Evolutionary conservation across 78 protist genomes (phyloP).

Genomic region (Speleostelium caveatum): DNA sequence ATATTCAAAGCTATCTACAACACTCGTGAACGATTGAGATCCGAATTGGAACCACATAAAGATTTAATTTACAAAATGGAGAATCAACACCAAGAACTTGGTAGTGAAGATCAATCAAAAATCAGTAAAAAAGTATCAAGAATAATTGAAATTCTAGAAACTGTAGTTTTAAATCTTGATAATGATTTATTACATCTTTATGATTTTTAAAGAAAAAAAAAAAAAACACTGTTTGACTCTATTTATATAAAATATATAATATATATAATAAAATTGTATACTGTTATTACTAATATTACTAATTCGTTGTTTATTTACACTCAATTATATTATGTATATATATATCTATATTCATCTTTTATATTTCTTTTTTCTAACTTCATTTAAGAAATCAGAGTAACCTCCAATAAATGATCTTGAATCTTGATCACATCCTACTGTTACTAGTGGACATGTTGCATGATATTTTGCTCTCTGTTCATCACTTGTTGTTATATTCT

Average conservation of each 20-base stretch:
- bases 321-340: no score
- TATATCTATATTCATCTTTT: neutral
- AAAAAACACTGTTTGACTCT: no score
- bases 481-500: no score
- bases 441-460: slow-evolving; percentile 56
- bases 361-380: slow-evolving; percentile 23
- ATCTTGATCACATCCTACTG: slow-evolving; percentile 56
- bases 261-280: no score
- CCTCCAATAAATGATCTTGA: slow-evolving; percentile 68
- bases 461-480: slow-evolving; percentile 46
- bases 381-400: slow-evolving; percentile 44
- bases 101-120: slow-evolving; percentile 45
- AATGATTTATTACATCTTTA: slow-evolving; percentile 53
- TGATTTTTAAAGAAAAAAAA: slow-evolving; percentile 24
- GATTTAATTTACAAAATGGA: slow-evolving; percentile 14
- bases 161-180: slow-evolving; percentile 50
- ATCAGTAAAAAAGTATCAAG: slow-evolving; percentile 18
- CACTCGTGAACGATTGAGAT: slow-evolving; percentile 30
- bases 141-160: slow-evolving; percentile 39
- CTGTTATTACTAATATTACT: no score
- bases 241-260: no score
- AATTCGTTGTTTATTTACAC: no score
- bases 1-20: slow-evolving; percentile 56
- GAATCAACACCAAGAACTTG: neutral
- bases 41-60: slow-evolving; percentile 35